Percentiles rank a stretch among this genome's conserved stretches.
phyloP scores from a whole-genome alignment of 169 alveolate genomes.

The Perkinsus olseni region DNA sequence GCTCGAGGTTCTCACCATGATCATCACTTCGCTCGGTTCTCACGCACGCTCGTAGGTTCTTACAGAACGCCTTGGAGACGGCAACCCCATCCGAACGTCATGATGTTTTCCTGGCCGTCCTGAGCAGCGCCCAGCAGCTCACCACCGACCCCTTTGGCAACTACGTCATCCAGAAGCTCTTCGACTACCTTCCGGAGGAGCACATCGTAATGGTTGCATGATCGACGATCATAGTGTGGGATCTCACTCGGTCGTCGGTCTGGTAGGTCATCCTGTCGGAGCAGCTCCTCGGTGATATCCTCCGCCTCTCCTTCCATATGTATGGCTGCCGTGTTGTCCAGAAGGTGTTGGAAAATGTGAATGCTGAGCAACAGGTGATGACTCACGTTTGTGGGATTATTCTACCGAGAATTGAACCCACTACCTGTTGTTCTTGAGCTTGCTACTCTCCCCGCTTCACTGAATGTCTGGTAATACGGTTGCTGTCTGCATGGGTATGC shows the following conservation, averaged over 20 bases:
- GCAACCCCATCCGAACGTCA: not conserved
- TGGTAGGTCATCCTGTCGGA: conserved; percentile 22
- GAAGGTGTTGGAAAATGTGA: conserved; percentile 22
- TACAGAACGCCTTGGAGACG: not conserved
- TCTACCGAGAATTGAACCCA: not conserved
- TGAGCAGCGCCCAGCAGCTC: conserved; percentile 25
- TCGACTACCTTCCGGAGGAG: conserved; percentile 9
- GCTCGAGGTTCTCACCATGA: not conserved
- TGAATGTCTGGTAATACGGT: too few relatives aligned
- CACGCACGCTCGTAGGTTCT: not conserved
- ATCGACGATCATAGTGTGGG: too few relatives aligned
- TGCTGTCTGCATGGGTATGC: not conserved
- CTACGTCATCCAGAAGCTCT: conserved; percentile 41
- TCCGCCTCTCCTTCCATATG: conserved; percentile 37
- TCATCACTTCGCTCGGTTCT: too few relatives aligned
- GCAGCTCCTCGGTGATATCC: conserved; percentile 42
- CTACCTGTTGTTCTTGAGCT: not conserved
- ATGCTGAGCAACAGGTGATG: not conserved
- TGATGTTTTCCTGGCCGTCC: conserved; percentile 15
- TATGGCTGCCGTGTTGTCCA: conserved; percentile 42
- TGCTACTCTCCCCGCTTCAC: too few relatives aligned
- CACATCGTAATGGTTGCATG: not conserved
- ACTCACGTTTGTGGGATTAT: not conserved
- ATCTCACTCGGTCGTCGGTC: too few relatives aligned
- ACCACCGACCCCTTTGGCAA: conserved; percentile 40